Evolutionary conservation across 305 asterid species (phyloP).

Genomic region (Fraxinus platypoda): DNA sequence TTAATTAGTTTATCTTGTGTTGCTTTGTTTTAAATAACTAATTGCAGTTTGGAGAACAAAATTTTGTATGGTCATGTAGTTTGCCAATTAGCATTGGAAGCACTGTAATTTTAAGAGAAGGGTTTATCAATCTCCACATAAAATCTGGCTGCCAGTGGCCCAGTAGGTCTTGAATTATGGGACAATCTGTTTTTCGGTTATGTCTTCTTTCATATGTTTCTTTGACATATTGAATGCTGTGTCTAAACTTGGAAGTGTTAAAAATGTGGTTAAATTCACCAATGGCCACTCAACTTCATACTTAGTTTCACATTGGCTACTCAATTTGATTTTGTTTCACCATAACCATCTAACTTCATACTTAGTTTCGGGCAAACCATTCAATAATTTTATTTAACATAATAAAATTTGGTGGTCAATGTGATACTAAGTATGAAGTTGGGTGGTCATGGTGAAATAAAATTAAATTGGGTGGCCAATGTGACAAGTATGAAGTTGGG

Average conservation of each 20-base stretch:
- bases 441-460: no score
- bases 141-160: neutral
- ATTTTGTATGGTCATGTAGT: neutral
- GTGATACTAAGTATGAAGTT: no score
- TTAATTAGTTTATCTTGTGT: neutral
- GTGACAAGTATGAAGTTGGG: no score
- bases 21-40: neutral
- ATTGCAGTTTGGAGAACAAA: neutral
- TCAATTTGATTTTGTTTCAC: no score
- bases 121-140: neutral
- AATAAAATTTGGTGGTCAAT: no score
- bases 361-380: no score
- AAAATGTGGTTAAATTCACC: no score
- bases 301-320: no score
- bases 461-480: no score
- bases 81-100: neutral
- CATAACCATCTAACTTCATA: no score
- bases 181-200: neutral
- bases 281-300: no score
- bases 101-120: neutral
- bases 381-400: no score
- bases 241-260: neutral
- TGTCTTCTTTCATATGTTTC: neutral
- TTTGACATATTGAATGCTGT: neutral
- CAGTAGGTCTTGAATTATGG: neutral